Evolutionary conservation across 176 grass and related monocot genomes (phyloP).

Genomic region (Bonia amplexicaulis): DNA sequence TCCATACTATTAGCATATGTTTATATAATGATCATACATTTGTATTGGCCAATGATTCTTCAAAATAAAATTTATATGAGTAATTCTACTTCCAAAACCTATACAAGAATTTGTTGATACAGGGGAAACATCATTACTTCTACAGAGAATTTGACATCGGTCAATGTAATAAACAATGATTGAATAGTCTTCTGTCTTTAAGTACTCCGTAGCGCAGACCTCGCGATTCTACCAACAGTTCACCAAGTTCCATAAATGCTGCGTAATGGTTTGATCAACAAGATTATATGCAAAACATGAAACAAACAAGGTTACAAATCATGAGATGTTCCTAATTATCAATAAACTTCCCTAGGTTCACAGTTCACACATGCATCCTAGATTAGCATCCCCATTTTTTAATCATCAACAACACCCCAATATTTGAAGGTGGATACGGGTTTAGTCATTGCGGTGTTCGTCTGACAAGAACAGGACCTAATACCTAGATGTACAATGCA

Average conservation of each 20-base stretch:
- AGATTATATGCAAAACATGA: not conserved
- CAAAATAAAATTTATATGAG: not conserved
- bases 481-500: not conserved
- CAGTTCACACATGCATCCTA: not conserved
- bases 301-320: not conserved
- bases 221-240: constrained; percentile 79
- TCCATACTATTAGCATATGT: not conserved
- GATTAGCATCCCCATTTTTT: not conserved
- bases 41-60: not conserved
- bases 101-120: not conserved
- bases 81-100: constrained; percentile 9
- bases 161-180: not conserved
- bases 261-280: constrained; percentile 26
- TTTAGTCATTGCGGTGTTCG: not conserved
- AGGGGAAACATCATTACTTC: too few relatives aligned
- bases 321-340: not conserved
- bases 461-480: not conserved
- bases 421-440: not conserved
- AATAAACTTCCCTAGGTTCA: constrained; percentile 2
- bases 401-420: not conserved
- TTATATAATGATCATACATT: not conserved
- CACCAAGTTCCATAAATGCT: constrained; percentile 87
- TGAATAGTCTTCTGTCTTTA: constrained; percentile 59
- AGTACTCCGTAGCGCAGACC: too few relatives aligned
- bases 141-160: not conserved